phyloP scores from a whole-genome alignment of 2,329 filamentous ascomycete genomes.

The Madurella fahalii region DNA sequence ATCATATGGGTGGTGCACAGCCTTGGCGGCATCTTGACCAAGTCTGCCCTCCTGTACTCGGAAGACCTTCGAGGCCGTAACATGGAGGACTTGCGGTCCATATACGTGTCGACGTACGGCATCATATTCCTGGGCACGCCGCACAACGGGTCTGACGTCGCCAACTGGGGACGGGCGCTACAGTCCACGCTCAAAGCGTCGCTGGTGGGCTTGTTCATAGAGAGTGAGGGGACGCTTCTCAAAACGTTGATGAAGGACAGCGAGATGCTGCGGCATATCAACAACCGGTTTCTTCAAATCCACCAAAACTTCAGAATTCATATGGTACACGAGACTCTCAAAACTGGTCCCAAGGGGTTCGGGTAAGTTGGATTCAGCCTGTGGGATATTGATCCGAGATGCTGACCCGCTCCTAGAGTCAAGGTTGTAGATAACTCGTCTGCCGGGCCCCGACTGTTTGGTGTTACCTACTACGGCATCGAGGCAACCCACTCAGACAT shows the following conservation, averaged over 20 bases:
- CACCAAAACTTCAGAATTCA: slow-evolving; percentile 68
- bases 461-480: slow-evolving; percentile 70
- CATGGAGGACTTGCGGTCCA: slow-evolving; percentile 61
- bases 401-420: slow-evolving; percentile 31
- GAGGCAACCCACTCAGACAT: slow-evolving; percentile 68
- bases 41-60: slow-evolving; percentile 65
- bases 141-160: slow-evolving; percentile 65
- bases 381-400: background rate
- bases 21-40: slow-evolving; percentile 68
- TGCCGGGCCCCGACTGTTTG: slow-evolving; percentile 64
- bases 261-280: slow-evolving; percentile 70
- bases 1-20: slow-evolving; percentile 76
- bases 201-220: slow-evolving; percentile 61
- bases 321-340: slow-evolving; percentile 72
- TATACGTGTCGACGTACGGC: slow-evolving; percentile 71
- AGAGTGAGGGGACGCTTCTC: slow-evolving; percentile 63
- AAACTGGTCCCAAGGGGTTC: slow-evolving; percentile 63
- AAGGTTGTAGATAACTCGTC: slow-evolving; percentile 68
- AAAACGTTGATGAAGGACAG: slow-evolving; percentile 69
- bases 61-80: slow-evolving; percentile 56
- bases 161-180: slow-evolving; percentile 63
- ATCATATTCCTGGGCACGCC: slow-evolving; percentile 75
- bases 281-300: slow-evolving; percentile 67
- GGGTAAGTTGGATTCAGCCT: slow-evolving; percentile 35
- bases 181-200: slow-evolving; percentile 65